These are phyloP conservation scores for Buxus sempervirens DNA, from an alignment of 164 flowering plant species.

Conservation along the genomic window DNA sequence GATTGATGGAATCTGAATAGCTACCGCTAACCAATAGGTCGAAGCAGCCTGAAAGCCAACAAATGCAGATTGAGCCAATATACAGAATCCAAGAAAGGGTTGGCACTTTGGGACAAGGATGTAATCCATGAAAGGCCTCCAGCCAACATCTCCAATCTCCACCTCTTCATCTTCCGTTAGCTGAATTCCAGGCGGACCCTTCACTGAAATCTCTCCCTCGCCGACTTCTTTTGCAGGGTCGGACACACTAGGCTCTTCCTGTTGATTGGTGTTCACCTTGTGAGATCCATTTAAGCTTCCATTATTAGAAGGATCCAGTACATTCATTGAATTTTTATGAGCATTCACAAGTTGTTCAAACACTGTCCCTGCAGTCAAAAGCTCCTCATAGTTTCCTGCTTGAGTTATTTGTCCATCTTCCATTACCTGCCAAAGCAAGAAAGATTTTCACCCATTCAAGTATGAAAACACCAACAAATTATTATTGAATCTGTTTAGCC, in stretches of 20 bases:
- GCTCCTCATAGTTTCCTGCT: slow-evolving; percentile 65
- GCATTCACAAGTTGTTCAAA: slow-evolving; percentile 83
- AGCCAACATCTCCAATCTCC: slow-evolving; percentile 66
- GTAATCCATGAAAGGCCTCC: slow-evolving; percentile 76
- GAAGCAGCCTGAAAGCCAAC: slow-evolving; percentile 55
- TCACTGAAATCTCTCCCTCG: slow-evolving; percentile 39
- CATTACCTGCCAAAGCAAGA: slow-evolving; percentile 46
- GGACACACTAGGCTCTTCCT: slow-evolving; percentile 15
- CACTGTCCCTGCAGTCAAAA: slow-evolving; percentile 53
- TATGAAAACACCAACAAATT: neutral
- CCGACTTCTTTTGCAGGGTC: slow-evolving; percentile 18
- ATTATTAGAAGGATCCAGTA: slow-evolving; percentile 17
- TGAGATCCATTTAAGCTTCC: slow-evolving; percentile 11
- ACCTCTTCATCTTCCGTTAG: slow-evolving; percentile 73
- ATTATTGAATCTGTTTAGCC: neutral
- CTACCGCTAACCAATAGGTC: slow-evolving; percentile 78
- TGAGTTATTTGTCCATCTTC: slow-evolving; percentile 61
- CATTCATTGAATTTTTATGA: slow-evolving; percentile 54
- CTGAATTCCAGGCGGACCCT: slow-evolving; percentile 38
- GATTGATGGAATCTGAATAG: slow-evolving; percentile 41
- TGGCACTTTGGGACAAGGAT: slow-evolving; percentile 48
- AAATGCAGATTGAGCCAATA: slow-evolving; percentile 43
- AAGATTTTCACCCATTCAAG: neutral
- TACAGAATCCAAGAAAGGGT: slow-evolving; percentile 20
- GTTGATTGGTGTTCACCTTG: slow-evolving; percentile 6